phyloP scores from a whole-genome alignment of 768 basidiomycete genomes.

The Macrocybe gigantea region DNA sequence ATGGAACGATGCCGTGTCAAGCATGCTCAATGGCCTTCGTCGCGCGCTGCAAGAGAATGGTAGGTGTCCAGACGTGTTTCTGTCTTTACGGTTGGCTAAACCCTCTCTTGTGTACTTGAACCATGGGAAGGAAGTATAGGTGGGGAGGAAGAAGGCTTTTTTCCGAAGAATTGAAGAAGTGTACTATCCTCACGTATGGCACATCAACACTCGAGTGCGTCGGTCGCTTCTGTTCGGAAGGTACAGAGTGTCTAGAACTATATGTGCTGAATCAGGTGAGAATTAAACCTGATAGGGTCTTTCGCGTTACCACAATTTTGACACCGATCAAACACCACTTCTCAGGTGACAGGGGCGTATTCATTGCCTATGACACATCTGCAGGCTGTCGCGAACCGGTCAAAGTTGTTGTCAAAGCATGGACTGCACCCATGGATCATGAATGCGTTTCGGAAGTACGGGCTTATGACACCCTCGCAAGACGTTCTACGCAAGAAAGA shows the following conservation, averaged over 20 bases:
- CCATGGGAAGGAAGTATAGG: neutral
- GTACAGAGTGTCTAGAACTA: constrained; percentile 21
- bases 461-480: constrained; percentile 15
- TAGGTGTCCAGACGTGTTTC: no score
- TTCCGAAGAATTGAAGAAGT: constrained; percentile 18
- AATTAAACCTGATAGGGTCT: no score
- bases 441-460: constrained; percentile 20
- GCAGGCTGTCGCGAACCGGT: constrained; percentile 15
- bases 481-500: no score
- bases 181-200: constrained; percentile 25
- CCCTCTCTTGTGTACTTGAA: no score
- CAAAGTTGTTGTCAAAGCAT: constrained; percentile 23
- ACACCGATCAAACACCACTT: neutral
- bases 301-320: constrained; percentile 1
- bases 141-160: constrained; percentile 3
- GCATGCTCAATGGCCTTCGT: neutral
- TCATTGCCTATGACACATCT: constrained; percentile 19
- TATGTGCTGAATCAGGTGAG: constrained; percentile 19
- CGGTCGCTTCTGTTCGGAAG: constrained; percentile 14
- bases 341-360: constrained; percentile 22
- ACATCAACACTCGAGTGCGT: constrained; percentile 24
- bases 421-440: constrained; percentile 14
- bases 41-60: neutral
- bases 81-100: no score
- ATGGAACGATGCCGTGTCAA: constrained; percentile 15